Evolutionary conservation across 2,329 filamentous ascomycete species (phyloP), one percentile per base, ranked within the genome.

Genomic region (Aspergillus neotritici): DNA sequence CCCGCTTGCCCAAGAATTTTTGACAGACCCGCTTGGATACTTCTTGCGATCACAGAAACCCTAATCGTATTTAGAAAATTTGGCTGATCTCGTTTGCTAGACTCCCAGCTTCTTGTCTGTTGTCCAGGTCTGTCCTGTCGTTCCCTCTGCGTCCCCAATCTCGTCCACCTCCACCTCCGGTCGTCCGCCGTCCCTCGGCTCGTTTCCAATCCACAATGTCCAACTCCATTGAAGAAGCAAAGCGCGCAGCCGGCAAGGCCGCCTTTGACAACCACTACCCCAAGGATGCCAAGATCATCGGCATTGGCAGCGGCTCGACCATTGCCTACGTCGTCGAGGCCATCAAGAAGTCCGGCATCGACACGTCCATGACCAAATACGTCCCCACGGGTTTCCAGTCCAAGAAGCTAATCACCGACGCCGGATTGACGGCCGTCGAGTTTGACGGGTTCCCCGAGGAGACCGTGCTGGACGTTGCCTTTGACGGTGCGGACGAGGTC

Each of bases 401-500:
- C 34, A 87, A 87, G 54, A 84, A 89, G 57, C 80, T 96, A 41
- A 94, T 98, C 60, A 78, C 87, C 49, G 72, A 77, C 37, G 87
- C 88, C 14, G 87, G 87, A 2, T 73, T 97, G 43, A 80, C 78
- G 16, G 81, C 93, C 10, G 80, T 89, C 42, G 81, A 82, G 53
- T 86, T 94, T 57, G 85, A 91, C 59, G 80, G 84, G 47, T 72
- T 94, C 12, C 84, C 86, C 1, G 63, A 74, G 32, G 74, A 76
- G 41, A 71, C 71, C 11, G 65, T 82, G 62, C 77, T 98, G 21
- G 91, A 97, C 59, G 85, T 97, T 13, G 87, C 86, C 38, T 98
- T 98, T 63, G 93, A 98, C 62, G 93, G 93, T 41, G 93, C 93
- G 4, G 93, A 98, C 64, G 93, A 98, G 72, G 89, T 98, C 28